Percentiles rank a stretch among this genome's conserved stretches.
These are phyloP conservation scores for Pyrenula aspistea DNA, from an alignment of 495 filamentous ascomycete genomes.

Conservation along the genomic window DNA sequence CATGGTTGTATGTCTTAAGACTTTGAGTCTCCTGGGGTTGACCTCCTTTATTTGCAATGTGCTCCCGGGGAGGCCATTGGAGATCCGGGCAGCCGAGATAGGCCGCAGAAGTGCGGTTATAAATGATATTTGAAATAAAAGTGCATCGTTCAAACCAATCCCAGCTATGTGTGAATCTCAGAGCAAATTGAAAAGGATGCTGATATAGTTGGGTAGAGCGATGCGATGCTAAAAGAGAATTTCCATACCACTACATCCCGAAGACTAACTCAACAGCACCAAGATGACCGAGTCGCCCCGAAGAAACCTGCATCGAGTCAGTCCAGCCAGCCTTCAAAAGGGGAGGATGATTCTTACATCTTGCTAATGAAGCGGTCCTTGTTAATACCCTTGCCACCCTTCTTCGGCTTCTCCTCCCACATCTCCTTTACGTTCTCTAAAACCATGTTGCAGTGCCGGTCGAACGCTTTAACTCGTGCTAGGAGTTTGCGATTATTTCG, in stretches of 20 bases:
- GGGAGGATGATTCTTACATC: constrained; percentile 49
- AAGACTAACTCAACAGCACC: constrained; percentile 63
- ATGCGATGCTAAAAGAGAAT: too few relatives aligned
- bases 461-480: constrained; percentile 74
- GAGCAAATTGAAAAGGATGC: too few relatives aligned
- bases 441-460: constrained; percentile 97
- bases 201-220: too few relatives aligned
- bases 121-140: too few relatives aligned
- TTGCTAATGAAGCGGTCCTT: constrained; percentile 99
- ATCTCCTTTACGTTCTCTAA: constrained; percentile 98
- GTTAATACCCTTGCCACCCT: constrained; percentile 83
- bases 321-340: background rate
- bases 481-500: constrained; percentile 81
- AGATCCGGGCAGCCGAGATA: too few relatives aligned
- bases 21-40: too few relatives aligned
- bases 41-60: too few relatives aligned
- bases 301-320: constrained; percentile 55
- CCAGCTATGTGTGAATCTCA: too few relatives aligned
- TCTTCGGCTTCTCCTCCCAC: constrained; percentile 94
- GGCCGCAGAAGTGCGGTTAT: too few relatives aligned
- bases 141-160: too few relatives aligned
- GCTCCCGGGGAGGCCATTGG: too few relatives aligned
- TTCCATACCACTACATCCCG: background rate
- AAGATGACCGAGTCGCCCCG: constrained; percentile 90
- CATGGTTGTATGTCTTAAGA: too few relatives aligned